A percentile compares a stretch with the other conserved stretches of the same genome.
Evolutionary conservation across 1,284 basidiomycete species (phyloP).

Genomic region (Mycena sp.): DNA sequence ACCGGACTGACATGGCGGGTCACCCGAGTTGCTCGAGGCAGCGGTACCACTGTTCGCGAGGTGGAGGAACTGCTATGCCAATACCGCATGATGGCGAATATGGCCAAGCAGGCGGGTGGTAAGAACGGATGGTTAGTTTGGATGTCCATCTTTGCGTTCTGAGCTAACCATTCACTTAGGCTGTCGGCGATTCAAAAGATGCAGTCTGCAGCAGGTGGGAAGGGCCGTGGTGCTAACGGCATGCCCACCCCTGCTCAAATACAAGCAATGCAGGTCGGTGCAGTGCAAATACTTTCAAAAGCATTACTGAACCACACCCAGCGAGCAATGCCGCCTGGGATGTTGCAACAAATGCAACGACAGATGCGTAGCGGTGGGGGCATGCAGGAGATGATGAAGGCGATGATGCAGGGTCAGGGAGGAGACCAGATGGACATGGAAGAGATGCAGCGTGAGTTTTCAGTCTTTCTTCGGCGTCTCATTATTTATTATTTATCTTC

Average conservation of each 20-base stretch:
- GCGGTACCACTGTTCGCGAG: conserved; percentile 96
- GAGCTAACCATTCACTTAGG: conserved; percentile 52
- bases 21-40: conserved; percentile 90
- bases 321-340: conserved; percentile 90
- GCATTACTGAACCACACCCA: conserved; percentile 47
- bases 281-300: conserved; percentile 16
- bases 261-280: conserved; percentile 86
- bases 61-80: conserved; percentile 97
- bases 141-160: neutral
- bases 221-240: conserved; percentile 85
- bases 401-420: conserved; percentile 93
- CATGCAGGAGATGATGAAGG: conserved; percentile 96
- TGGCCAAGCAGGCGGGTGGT: conserved; percentile 97
- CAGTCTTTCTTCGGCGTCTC: conserved; percentile 19
- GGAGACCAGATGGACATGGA: conserved; percentile 87
- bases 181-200: conserved; percentile 91
- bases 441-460: conserved; percentile 82
- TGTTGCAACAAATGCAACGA: conserved; percentile 87
- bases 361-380: conserved; percentile 86
- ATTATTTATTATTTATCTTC: conserved; percentile 20
- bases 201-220: conserved; percentile 87
- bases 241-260: conserved; percentile 94
- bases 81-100: conserved; percentile 96
- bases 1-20: conserved; percentile 88
- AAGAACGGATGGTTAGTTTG: conserved; percentile 87